phyloP scores from a whole-genome alignment of 1,284 basidiomycete genomes.

The Crucibulum parvulum region DNA sequence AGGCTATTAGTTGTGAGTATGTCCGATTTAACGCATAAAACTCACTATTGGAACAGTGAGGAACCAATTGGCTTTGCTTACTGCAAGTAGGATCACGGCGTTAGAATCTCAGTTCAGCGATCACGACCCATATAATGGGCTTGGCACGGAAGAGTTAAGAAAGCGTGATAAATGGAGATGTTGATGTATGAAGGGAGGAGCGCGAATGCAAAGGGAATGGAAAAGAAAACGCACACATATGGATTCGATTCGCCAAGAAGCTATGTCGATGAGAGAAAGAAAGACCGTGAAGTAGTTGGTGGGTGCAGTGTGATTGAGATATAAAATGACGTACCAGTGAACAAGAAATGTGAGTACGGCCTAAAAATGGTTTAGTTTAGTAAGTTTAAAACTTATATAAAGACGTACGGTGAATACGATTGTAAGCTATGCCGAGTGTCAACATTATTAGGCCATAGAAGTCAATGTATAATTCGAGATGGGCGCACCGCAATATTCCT shows the following conservation, averaged over 20 bases:
- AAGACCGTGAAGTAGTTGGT: not conserved
- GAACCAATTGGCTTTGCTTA: conserved; percentile 45
- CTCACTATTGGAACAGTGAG: conserved; percentile 47
- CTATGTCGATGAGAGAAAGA: conserved; percentile 11
- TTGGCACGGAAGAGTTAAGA: too few relatives aligned
- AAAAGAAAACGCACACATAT: conserved; percentile 26
- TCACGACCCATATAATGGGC: too few relatives aligned
- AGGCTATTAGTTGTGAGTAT: not conserved
- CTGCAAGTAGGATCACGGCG: conserved; percentile 20
- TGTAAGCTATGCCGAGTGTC: conserved; percentile 27
- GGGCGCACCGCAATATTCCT: conserved; percentile 36
- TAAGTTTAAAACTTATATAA: not conserved
- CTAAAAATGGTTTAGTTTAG: conserved; percentile 16
- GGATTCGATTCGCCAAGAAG: conserved; percentile 47
- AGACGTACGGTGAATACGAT: conserved; percentile 40
- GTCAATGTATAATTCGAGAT: not conserved
- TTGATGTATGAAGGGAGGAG: not conserved
- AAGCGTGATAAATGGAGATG: too few relatives aligned
- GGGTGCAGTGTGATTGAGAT: not conserved
- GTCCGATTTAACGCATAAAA: not conserved
- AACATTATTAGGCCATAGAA: not conserved
- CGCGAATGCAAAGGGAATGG: not conserved
- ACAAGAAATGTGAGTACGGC: conserved; percentile 50
- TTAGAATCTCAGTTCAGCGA: not conserved
- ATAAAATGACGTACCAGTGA: conserved; percentile 35